Percentiles rank a stretch among this genome's conserved stretches.
Conservation (phyloP, 257 asterid genomes). For the Mentha longifolia region DNA sequence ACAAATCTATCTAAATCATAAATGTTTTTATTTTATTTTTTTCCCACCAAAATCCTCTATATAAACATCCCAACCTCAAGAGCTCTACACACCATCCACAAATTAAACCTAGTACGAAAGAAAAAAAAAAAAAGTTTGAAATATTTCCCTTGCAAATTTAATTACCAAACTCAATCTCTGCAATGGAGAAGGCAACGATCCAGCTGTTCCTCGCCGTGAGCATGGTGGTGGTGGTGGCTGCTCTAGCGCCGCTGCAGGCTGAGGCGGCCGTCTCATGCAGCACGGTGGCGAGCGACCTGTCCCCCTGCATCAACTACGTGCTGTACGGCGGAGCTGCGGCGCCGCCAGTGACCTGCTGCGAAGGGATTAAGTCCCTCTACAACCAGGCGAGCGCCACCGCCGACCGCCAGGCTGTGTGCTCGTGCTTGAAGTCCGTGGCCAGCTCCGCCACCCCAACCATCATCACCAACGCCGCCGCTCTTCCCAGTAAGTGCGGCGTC, state of each 20-base stretch:
- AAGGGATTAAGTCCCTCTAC: constrained; percentile 42
- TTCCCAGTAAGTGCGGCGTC: constrained; percentile 57
- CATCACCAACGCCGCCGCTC: constrained; percentile 43
- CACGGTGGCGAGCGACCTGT: constrained; percentile 35
- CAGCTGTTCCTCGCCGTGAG: constrained; percentile 27
- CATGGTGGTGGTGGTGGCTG: constrained; percentile 33
- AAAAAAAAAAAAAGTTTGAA: not conserved
- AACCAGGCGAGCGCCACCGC: constrained; percentile 35
- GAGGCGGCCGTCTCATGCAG: constrained; percentile 50
- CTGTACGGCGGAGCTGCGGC: constrained; percentile 32
- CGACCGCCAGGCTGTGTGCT: constrained; percentile 60
- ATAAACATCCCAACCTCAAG: constrained; percentile 32
- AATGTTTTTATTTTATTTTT: constrained; percentile 25
- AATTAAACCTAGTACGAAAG: not conserved
- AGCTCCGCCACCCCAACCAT: constrained; percentile 30
- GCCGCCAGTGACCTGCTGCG: constrained; percentile 48
- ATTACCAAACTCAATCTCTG: not conserved
- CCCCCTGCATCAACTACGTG: constrained; percentile 54
- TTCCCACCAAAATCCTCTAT: constrained; percentile 35
- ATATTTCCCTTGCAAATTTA: not conserved
- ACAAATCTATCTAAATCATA: constrained; percentile 19
- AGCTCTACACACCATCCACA: not conserved
- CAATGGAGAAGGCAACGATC: constrained; percentile 43
- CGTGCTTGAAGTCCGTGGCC: constrained; percentile 55
- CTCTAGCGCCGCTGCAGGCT: constrained; percentile 32